Conservation (phyloP, 495 filamentous ascomycete genomes). For the Sordaria brevicollis region DNA sequence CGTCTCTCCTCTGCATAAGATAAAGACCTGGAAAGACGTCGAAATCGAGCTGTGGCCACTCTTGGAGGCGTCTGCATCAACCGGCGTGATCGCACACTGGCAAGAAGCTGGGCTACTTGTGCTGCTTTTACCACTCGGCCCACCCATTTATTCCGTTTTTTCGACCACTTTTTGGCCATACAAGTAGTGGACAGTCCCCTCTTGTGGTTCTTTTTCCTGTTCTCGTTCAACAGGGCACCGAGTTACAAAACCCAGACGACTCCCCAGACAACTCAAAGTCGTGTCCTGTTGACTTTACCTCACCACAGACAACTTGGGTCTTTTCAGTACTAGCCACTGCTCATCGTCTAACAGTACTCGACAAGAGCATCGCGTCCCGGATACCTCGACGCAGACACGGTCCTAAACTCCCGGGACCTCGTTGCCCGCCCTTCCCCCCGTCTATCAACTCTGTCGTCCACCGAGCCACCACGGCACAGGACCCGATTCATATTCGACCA, state of each 20-base stretch:
- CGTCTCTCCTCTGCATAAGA: background rate
- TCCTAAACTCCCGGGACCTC: constrained; percentile 42
- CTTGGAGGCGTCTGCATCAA: background rate
- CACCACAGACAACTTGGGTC: background rate
- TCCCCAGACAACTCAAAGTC: background rate
- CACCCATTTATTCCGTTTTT: too few relatives aligned
- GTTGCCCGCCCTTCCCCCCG: constrained; percentile 34
- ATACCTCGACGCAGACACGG: background rate
- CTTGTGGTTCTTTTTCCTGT: background rate
- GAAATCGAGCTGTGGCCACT: background rate
- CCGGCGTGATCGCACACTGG: background rate
- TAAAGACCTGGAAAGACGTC: constrained; percentile 20
- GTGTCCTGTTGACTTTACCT: background rate
- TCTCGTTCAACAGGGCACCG: background rate
- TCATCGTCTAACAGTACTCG: background rate
- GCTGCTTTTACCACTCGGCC: too few relatives aligned
- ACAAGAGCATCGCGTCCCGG: background rate
- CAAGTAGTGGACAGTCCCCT: background rate
- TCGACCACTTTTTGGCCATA: too few relatives aligned
- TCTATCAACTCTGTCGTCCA: constrained; percentile 29
- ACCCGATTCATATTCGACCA: constrained; percentile 57
- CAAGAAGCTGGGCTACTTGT: background rate
- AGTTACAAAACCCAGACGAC: background rate
- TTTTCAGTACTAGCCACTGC: background rate
- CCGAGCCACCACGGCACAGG: constrained; percentile 31